phyloP scores from a whole-genome alignment of 805 yeast species.

The Metschnikowia chrysomelidarum region DNA sequence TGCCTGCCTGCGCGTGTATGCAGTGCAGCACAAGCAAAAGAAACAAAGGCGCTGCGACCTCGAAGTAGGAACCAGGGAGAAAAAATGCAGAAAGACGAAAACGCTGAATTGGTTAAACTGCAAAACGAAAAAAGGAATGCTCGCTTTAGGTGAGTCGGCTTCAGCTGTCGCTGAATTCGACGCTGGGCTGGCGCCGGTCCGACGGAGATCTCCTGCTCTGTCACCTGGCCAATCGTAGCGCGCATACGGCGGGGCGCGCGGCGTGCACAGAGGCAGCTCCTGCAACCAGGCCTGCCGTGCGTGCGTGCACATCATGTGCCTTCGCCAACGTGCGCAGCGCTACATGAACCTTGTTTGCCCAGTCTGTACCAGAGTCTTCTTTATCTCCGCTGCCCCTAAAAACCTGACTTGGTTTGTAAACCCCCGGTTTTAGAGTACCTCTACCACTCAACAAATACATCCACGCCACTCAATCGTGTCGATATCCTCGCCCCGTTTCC shows the following conservation, averaged over 20 bases:
- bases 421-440: constrained; percentile 4
- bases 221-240: constrained; percentile 11
- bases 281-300: constrained; percentile 14
- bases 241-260: constrained; percentile 8
- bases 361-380: constrained; percentile 9
- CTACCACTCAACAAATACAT: no score
- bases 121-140: no score
- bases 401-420: no score
- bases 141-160: no score
- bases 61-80: no score
- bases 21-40: background rate
- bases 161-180: no score
- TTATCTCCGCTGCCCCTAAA: no score
- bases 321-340: constrained; percentile 15
- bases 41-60: background rate
- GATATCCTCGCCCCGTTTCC: no score
- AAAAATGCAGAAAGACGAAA: no score
- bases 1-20: constrained; percentile 1
- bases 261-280: constrained; percentile 9
- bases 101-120: no score
- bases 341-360: constrained; percentile 12
- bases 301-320: constrained; percentile 19
- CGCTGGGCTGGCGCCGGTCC: no score
- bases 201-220: constrained; percentile 8
- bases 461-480: no score